Conservation (phyloP, 2,329 filamentous ascomycete genomes). For the Ceratocystis ficicola region DNA sequence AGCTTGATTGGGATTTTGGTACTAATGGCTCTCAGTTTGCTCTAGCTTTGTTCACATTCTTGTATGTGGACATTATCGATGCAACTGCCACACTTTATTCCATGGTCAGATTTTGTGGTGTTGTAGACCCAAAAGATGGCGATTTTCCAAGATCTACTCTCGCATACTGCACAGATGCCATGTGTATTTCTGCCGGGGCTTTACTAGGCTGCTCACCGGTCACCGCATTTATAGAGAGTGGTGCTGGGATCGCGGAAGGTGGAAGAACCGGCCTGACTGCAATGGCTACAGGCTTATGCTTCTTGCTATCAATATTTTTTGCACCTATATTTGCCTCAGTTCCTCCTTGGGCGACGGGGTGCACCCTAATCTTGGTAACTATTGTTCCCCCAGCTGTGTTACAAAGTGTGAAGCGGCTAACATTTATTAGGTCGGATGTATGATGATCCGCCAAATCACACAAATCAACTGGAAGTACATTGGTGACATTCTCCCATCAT, state of each 20-base stretch:
- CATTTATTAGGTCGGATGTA: slow-evolving; percentile 48
- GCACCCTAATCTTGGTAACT: slow-evolving; percentile 54
- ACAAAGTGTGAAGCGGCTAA: not conserved
- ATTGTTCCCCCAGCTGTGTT: not conserved
- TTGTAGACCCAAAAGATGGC: slow-evolving; percentile 68
- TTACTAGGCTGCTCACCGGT: slow-evolving; percentile 69
- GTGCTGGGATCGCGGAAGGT: slow-evolving; percentile 78
- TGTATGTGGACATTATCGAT: slow-evolving; percentile 84
- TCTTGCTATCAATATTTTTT: slow-evolving; percentile 80
- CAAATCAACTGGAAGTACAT: slow-evolving; percentile 68
- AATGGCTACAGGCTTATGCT: slow-evolving; percentile 65
- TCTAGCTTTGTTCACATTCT: slow-evolving; percentile 59
- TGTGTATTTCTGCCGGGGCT: slow-evolving; percentile 65
- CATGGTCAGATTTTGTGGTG: slow-evolving; percentile 73
- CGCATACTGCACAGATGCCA: slow-evolving; percentile 72
- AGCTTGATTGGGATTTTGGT: slow-evolving; percentile 53
- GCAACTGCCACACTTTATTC: slow-evolving; percentile 78
- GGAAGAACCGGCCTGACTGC: slow-evolving; percentile 76
- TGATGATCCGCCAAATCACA: slow-evolving; percentile 65
- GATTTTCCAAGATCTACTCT: slow-evolving; percentile 79
- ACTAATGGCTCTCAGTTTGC: slow-evolving; percentile 49
- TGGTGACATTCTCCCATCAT: slow-evolving; percentile 62
- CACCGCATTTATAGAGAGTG: slow-evolving; percentile 80
- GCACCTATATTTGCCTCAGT: slow-evolving; percentile 84
- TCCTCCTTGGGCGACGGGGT: slow-evolving; percentile 74